Percentiles rank a stretch among this genome's conserved stretches.
Conservation (phyloP, 2,329 filamentous ascomycete genomes). For the Phoma sp. region DNA sequence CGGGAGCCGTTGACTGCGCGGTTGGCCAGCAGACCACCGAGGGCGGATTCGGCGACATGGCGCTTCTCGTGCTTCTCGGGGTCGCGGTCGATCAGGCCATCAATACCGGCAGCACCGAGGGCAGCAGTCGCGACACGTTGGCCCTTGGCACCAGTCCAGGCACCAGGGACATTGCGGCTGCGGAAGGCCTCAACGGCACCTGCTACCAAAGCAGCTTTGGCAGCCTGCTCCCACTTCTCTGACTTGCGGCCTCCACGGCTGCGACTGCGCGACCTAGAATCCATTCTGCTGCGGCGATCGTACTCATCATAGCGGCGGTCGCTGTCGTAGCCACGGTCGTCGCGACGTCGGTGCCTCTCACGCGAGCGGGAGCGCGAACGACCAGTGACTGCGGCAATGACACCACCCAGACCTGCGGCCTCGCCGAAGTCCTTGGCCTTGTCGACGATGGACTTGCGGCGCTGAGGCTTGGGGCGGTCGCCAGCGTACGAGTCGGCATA, state of each 20-base stretch:
- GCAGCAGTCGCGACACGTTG: conserved; percentile 91
- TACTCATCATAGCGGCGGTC: conserved; percentile 40
- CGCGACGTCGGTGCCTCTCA: conserved; percentile 48
- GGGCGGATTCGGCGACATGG: conserved; percentile 82
- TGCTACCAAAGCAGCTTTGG: conserved; percentile 87
- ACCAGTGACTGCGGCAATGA: conserved; percentile 59
- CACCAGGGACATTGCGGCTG: conserved; percentile 83
- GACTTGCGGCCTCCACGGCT: conserved; percentile 60
- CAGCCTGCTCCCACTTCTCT: conserved; percentile 71
- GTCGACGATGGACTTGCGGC: conserved; percentile 65
- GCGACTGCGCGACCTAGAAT: conserved; percentile 59
- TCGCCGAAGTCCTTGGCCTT: conserved; percentile 60
- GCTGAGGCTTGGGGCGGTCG: conserved; percentile 51
- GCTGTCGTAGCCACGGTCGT: conserved; percentile 58
- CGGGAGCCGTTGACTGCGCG: conserved; percentile 80
- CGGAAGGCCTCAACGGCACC: conserved; percentile 93
- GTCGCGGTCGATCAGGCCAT: conserved; percentile 72
- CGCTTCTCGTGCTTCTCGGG: conserved; percentile 77
- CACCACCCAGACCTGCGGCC: conserved; percentile 63
- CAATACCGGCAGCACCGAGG: conserved; percentile 81
- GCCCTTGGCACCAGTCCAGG: conserved; percentile 89
- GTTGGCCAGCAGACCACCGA: conserved; percentile 87
- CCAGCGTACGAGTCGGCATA: conserved; percentile 54
- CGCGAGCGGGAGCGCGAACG: conserved; percentile 64
- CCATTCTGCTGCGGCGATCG: conserved; percentile 53